Conservation (phyloP, 1,139 yeast species). For the Zygosaccharomyces sapae region DNA sequence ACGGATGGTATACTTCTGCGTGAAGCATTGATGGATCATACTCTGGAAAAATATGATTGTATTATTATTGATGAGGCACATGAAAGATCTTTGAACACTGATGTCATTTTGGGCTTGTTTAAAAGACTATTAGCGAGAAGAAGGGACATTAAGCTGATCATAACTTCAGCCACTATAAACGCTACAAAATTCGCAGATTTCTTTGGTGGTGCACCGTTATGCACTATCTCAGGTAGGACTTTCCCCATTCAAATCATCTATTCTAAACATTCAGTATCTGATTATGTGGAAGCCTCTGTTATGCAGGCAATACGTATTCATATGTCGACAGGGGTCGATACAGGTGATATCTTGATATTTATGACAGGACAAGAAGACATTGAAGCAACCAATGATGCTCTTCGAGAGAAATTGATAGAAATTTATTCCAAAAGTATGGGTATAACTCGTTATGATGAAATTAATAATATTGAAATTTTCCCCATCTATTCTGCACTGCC, state of each 20-base stretch:
- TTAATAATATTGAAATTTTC: slow-evolving; percentile 46
- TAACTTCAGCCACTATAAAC: slow-evolving; percentile 94
- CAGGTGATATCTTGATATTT: slow-evolving; percentile 83
- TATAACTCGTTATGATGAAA: slow-evolving; percentile 17
- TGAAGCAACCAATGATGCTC: slow-evolving; percentile 69
- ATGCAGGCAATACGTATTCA: slow-evolving; percentile 78
- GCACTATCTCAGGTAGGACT: slow-evolving; percentile 86
- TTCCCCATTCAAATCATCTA: slow-evolving; percentile 80
- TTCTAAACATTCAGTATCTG: slow-evolving; percentile 58
- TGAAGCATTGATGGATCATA: slow-evolving; percentile 66
- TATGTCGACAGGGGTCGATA: slow-evolving; percentile 44
- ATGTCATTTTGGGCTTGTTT: slow-evolving; percentile 74
- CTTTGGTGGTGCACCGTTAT: slow-evolving; percentile 85
- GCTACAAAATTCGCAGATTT: slow-evolving; percentile 73
- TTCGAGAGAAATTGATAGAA: slow-evolving; percentile 55
- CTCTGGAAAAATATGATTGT: slow-evolving; percentile 69
- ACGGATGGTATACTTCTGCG: slow-evolving; percentile 87
- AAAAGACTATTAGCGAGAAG: slow-evolving; percentile 56
- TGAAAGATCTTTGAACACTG: slow-evolving; percentile 85
- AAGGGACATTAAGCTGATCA: slow-evolving; percentile 71
- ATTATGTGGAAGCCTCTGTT: slow-evolving; percentile 86
- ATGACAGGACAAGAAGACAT: slow-evolving; percentile 98
- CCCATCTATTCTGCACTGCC: slow-evolving; percentile 92
- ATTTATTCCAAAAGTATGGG: slow-evolving; percentile 39
- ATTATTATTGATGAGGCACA: slow-evolving; percentile 97